Base-by-base conservation (phyloP, 2,329 filamentous ascomycete genomes). In the Gliomastix tumulicola region DNA sequence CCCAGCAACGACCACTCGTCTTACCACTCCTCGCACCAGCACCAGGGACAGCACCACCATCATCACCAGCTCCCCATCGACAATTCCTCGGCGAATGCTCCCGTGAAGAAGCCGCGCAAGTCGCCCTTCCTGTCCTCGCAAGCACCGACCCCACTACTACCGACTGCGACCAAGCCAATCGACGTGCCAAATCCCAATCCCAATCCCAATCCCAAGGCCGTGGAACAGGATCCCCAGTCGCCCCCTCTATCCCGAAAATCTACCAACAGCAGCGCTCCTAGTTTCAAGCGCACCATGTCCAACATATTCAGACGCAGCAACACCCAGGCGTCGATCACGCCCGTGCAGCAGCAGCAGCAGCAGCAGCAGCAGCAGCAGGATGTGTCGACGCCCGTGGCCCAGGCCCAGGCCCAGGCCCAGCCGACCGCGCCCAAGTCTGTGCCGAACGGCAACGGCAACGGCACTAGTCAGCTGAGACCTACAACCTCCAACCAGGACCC, bases 271-370 rank as follows among this genome's bases (percentile, higher is more conserved):
- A 64, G 60, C 21, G 60, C 62, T n/a, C 56, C 56, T 20, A 66
- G 60, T 42, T 65, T 73, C 49, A 66, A 60, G 43, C 66, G 66
- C 43, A 70, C 65, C 34, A 68, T 72, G 63, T 68, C 69, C 16
- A 68, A 52, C 40, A 47, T 73, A n/a, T 68, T 71, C 50, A 60
- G 63, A 21, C 62, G 68, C 37, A 57, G 62, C 38, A 62, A 59
- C 45, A 62, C 62, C 7, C 43, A 51, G 22, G 30, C 49, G 21
- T 21, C 27, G 12, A n/a, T n/a, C n/a, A 15, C 15, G 15, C 17
- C 10, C 23, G 12, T 12, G n/a, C 37, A 17, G 30, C 31, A 23
- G 30, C n/a, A n/a, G n/a, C n/a, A n/a, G n/a, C n/a, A n/a, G n/a
- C n/a, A n/a, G n/a, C n/a, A n/a, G n/a, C n/a, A n/a, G n/a, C n/a